A percentile compares a stretch with the other conserved stretches of the same genome.
These are phyloP conservation scores for Aspergillus terreus DNA, from an alignment of 2,329 filamentous ascomycete species.

Conservation along the genomic window DNA sequence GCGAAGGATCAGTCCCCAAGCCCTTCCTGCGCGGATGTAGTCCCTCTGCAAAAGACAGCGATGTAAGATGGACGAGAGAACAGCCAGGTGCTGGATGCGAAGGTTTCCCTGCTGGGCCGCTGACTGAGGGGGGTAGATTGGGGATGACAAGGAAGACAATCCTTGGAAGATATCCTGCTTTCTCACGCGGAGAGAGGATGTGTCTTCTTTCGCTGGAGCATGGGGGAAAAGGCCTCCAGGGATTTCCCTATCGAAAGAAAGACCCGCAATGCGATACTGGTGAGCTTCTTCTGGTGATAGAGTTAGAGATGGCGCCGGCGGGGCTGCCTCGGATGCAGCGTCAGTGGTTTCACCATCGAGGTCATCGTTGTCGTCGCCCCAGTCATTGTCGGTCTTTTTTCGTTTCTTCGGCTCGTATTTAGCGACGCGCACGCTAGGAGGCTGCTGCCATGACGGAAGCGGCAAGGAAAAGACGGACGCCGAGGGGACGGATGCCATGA, in stretches of 20 bases:
- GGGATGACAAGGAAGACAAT: constrained; percentile 29
- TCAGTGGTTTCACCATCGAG: constrained; percentile 28
- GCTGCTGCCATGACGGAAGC: constrained; percentile 35
- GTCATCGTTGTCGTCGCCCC: constrained; percentile 22
- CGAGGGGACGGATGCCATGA: constrained; percentile 28
- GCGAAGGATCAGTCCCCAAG: constrained; percentile 70
- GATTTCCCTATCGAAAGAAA: constrained; percentile 34
- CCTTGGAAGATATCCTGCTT: constrained; percentile 20
- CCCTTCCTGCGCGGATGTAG: constrained; percentile 66
- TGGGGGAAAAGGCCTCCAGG: constrained; percentile 43
- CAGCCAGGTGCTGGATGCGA: constrained; percentile 56
- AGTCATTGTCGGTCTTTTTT: constrained; percentile 24
- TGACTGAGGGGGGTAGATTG: constrained; percentile 32
- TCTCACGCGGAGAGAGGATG: constrained; percentile 7
- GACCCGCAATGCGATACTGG: constrained; percentile 43
- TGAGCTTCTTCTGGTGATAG: constrained; percentile 40
- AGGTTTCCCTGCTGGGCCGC: constrained; percentile 32
- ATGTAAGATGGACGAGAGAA: constrained; percentile 68
- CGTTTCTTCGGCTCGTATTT: constrained; percentile 36
- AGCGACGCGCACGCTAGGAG: constrained; percentile 30
- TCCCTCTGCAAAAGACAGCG: constrained; percentile 68
- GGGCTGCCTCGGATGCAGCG: constrained; percentile 22
- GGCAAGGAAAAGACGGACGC: constrained; percentile 38
- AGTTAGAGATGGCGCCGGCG: constrained; percentile 21
- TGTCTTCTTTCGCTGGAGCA: constrained; percentile 19